Percentiles rank a stretch among this genome's conserved stretches.
Evolutionary conservation across 1,139 yeast species (phyloP).

Genomic region (Zygosaccharomyces sapae): DNA sequence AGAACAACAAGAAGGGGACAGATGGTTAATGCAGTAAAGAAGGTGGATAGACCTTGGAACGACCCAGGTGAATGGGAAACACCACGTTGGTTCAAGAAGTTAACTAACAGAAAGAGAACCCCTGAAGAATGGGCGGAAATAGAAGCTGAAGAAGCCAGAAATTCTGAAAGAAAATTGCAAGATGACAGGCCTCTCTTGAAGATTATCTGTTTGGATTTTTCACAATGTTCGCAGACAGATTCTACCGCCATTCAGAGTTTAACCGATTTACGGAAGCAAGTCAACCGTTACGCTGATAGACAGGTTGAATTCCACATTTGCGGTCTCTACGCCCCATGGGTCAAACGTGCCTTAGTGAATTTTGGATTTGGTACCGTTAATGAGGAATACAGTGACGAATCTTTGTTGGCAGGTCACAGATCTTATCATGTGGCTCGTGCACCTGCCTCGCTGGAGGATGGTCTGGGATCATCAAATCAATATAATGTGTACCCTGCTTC

Average conservation of each 20-base stretch:
- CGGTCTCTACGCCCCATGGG: constrained; percentile 83
- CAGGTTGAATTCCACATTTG: constrained; percentile 88
- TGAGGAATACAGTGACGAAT: constrained; percentile 36
- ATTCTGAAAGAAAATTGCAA: constrained; percentile 10
- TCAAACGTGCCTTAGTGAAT: constrained; percentile 66
- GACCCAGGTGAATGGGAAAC: constrained; percentile 58
- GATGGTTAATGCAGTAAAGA: constrained; percentile 41
- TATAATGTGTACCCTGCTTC: constrained; percentile 49
- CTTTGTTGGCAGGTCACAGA: constrained; percentile 32
- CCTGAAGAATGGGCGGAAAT: constrained; percentile 16
- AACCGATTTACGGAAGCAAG: constrained; percentile 68
- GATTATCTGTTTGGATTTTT: constrained; percentile 74
- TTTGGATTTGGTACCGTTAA: constrained; percentile 73
- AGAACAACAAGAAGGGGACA: constrained; percentile 58
- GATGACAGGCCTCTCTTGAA: constrained; percentile 65
- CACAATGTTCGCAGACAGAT: constrained; percentile 70
- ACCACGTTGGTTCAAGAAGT: constrained; percentile 38
- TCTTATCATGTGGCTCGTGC: constrained; percentile 34
- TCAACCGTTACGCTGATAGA: constrained; percentile 70
- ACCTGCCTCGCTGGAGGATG: constrained; percentile 25
- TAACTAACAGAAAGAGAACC: constrained; percentile 29
- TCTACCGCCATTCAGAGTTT: constrained; percentile 75
- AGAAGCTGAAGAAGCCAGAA: constrained; percentile 12
- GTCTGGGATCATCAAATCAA: constrained; percentile 29
- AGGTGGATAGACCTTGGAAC: constrained; percentile 86